phyloP scores from a whole-genome alignment of 345 rosid genomes.

The Anastatica hierochuntica region DNA sequence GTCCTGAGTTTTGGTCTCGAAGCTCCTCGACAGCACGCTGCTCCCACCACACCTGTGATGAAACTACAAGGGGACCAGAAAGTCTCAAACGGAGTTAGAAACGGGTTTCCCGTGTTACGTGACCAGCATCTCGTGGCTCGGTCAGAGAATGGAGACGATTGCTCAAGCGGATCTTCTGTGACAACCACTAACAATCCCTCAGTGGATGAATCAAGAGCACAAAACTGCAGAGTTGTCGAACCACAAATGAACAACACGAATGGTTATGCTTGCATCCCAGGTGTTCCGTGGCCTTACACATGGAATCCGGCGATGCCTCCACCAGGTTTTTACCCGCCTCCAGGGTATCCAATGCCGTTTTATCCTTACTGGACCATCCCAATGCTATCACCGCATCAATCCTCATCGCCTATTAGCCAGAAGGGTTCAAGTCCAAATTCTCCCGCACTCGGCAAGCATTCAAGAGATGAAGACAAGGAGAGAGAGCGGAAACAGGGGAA shows the following conservation, averaged over 20 bases:
- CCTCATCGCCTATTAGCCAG: constrained; percentile 31
- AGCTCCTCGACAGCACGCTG: constrained; percentile 33
- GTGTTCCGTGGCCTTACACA: constrained; percentile 79
- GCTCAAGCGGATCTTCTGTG: constrained; percentile 45
- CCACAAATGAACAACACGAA: constrained; percentile 24
- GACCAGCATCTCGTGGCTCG: constrained; percentile 24
- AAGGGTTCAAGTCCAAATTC: constrained; percentile 34
- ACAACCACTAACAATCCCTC: constrained; percentile 23
- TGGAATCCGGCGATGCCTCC: constrained; percentile 55
- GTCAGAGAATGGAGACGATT: constrained; percentile 51
- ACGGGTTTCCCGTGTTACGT: constrained; percentile 27
- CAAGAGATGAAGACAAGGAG: constrained; percentile 18
- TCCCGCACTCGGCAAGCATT: constrained; percentile 48
- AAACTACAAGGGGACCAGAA: constrained; percentile 38
- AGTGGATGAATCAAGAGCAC: constrained; percentile 23
- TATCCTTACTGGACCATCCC: constrained; percentile 74
- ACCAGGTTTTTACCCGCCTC: constrained; percentile 47
- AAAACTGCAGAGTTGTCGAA: constrained; percentile 17
- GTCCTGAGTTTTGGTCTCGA: constrained; percentile 62
- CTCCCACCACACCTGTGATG: constrained; percentile 40
- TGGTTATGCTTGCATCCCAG: constrained; percentile 47
- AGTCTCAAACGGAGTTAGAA: constrained; percentile 30
- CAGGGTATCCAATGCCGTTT: constrained; percentile 53
- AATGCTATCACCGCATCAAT: constrained; percentile 33
- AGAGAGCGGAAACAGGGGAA: constrained; percentile 34